Percentiles rank a stretch among this genome's conserved stretches.
Conservation (phyloP, 331 rosid species). For the Saraca asoca region DNA sequence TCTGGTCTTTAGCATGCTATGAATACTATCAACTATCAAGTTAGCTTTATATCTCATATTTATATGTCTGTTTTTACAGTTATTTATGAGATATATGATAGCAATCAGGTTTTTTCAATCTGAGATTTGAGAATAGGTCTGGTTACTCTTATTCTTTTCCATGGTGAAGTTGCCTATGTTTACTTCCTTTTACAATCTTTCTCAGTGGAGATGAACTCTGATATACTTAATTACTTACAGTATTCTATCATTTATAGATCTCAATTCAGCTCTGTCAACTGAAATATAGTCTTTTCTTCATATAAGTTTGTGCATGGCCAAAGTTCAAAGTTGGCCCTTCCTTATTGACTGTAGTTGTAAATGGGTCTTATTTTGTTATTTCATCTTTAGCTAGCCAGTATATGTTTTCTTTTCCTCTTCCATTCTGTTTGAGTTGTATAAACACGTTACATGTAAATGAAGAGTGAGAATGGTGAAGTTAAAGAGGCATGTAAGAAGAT, state of each 20-base stretch:
- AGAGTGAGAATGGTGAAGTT: slow-evolving; percentile 4
- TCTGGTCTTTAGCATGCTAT: background rate
- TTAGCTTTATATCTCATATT: background rate
- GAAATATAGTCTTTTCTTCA: no score
- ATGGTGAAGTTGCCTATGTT: background rate
- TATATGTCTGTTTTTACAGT: background rate
- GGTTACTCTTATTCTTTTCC: background rate
- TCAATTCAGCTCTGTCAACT: background rate
- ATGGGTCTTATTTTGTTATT: background rate
- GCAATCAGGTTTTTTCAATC: background rate
- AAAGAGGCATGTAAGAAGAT: background rate
- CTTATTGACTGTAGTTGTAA: no score
- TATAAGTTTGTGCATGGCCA: no score
- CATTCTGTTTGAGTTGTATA: background rate
- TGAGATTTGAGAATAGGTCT: background rate
- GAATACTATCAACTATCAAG: background rate
- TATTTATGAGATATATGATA: background rate
- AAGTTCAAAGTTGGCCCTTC: no score
- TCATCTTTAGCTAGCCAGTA: no score
- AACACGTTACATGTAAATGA: background rate
- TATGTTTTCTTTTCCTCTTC: background rate
- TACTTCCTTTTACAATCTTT: background rate
- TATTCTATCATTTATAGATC: no score
- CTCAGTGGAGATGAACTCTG: background rate
- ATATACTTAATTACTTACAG: background rate